phyloP scores from a whole-genome alignment of 768 basidiomycete genomes.

The Podaxis carcinomalis region DNA sequence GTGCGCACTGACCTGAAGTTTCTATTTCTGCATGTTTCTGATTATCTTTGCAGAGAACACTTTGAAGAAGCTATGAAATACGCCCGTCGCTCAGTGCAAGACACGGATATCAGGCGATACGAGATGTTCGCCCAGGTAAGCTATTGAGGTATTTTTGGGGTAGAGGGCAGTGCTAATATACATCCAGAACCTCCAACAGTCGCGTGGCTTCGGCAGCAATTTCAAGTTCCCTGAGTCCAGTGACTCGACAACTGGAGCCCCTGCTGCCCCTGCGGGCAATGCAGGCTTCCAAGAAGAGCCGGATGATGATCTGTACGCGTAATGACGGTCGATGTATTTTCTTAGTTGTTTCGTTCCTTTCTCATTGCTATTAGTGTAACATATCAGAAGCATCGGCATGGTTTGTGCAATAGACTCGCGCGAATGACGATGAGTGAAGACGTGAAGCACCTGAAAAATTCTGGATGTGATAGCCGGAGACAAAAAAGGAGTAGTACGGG shows the following conservation, averaged over 20 bases:
- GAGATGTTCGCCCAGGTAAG: conserved; percentile 94
- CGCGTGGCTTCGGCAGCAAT: conserved; percentile 86
- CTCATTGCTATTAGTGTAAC: conserved; percentile 6
- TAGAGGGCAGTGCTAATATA: conserved; percentile 8
- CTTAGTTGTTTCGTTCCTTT: background rate
- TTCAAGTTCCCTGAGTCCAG: conserved; percentile 97
- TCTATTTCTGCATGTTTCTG: background rate
- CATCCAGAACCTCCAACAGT: conserved; percentile 81
- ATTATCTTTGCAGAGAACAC: conserved; percentile 58
- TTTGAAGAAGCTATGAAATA: conserved; percentile 99
- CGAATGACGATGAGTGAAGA: background rate
- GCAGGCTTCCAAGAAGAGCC: conserved; percentile 82
- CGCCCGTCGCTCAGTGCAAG: conserved; percentile 94
- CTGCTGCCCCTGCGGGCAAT: conserved; percentile 50
- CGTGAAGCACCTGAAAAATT: background rate
- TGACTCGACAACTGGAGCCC: conserved; percentile 33
- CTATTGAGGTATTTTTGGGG: conserved; percentile 6
- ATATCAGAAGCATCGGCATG: conserved; percentile 8
- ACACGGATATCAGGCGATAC: conserved; percentile 94
- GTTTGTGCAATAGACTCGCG: background rate
- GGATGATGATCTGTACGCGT: conserved; percentile 93
- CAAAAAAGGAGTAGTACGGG: background rate
- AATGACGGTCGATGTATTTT: conserved; percentile 12
- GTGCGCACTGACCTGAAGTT: conserved; percentile 29
- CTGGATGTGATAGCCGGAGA: background rate